A percentile compares a stretch with the other conserved stretches of the same genome.
Conservation (phyloP, 2,329 filamentous ascomycete genomes). For the Sphaerulina populicola region DNA sequence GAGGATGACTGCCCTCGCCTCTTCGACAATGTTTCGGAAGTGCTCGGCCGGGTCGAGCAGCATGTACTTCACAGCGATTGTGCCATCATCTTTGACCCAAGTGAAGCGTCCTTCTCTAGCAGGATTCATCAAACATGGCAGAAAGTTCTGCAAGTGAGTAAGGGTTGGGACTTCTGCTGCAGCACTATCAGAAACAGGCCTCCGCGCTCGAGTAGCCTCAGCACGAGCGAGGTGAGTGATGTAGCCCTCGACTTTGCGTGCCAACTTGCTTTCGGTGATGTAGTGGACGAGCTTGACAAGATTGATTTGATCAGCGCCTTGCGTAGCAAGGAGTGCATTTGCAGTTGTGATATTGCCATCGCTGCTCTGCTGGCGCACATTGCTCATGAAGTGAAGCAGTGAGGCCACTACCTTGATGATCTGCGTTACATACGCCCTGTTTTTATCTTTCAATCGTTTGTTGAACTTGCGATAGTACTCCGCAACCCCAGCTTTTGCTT, state of each 20-base stretch:
- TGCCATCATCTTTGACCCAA: slow-evolving; percentile 41
- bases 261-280: slow-evolving; percentile 82
- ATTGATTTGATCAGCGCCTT: slow-evolving; percentile 91
- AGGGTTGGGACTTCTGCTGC: slow-evolving; percentile 42
- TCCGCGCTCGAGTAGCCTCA: not conserved
- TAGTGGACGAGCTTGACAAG: slow-evolving; percentile 81
- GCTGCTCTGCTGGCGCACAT: slow-evolving; percentile 20
- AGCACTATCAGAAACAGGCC: not conserved
- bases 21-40: slow-evolving; percentile 77
- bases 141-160: slow-evolving; percentile 59
- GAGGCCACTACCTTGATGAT: slow-evolving; percentile 76
- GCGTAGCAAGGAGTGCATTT: slow-evolving; percentile 65
- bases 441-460: slow-evolving; percentile 80
- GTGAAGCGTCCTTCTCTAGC: slow-evolving; percentile 59
- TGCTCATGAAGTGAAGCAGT: slow-evolving; percentile 36
- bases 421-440: slow-evolving; percentile 83
- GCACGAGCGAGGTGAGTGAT: slow-evolving; percentile 46
- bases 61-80: slow-evolving; percentile 68
- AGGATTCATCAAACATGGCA: slow-evolving; percentile 77
- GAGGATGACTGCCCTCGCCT: slow-evolving; percentile 77
- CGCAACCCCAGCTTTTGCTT: slow-evolving; percentile 65
- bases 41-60: slow-evolving; percentile 85
- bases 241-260: slow-evolving; percentile 91
- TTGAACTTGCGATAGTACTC: slow-evolving; percentile 81
- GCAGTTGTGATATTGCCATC: slow-evolving; percentile 62